Evolutionary conservation across 306 rosid genomes (phyloP), one percentile per base, ranked within the genome.

Genomic region (Casuarina equisetifolia): DNA sequence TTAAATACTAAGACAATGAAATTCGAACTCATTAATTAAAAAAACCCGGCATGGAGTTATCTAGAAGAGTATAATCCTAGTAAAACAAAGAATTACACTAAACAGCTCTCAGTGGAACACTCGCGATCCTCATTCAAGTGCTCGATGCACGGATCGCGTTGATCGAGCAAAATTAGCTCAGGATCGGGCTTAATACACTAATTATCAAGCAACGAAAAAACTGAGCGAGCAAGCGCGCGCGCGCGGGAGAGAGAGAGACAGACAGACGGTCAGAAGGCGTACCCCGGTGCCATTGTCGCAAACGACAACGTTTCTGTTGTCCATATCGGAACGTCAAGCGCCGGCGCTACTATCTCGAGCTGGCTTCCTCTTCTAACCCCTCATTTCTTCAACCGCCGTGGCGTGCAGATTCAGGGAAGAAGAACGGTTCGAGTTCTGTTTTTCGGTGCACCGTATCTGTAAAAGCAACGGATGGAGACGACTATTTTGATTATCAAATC

Each of bases 211-310:
- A 25, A 70, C 61, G 71, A 46, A 59, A 81, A 69, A 48, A 0
- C 11, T 48, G 54, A 39, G 44, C 45, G 20, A 76, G 77, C 13
- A 36, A 13, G 19, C 32, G 32, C 32, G 32, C 32, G 32, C 32
- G 32, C 32, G 32, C 1, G 32, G 1, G 32, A 1, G 32, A 25
- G 32, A 25, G 32, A 1, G 32, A 25, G 32, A 25, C 32, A 25
- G 32, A 25, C 32, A 25, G 32, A 25, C 32, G 32, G 32, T 25
- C 32, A 25, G 32, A 25, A 25, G 32, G 32, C 32, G 69, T 84
- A 95, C 97, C 78, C 97, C 99, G 45, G 99, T 95, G 88, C 99
- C 99, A 79, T 95, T 95, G 86, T 95, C 98, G 81, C 99, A 95
- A 70, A 95, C 98, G 88, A 95, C 91, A 79, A 95, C 91, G 58